phyloP scores from a whole-genome alignment of 2,329 filamentous ascomycete species.

The Penicillium sp. region DNA sequence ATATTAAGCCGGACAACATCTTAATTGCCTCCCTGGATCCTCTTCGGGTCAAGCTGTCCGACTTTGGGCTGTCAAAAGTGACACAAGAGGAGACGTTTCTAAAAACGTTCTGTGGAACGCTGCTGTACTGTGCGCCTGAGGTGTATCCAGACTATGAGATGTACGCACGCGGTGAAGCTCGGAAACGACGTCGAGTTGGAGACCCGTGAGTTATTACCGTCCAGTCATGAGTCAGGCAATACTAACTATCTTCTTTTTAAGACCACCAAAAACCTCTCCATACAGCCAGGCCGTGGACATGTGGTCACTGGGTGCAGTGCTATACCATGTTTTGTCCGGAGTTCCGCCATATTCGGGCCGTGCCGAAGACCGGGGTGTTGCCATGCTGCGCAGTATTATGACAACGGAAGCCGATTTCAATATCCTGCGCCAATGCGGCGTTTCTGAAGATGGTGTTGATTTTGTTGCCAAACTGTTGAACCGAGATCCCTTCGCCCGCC shows the following conservation, averaged over 20 bases:
- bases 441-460: slow-evolving; percentile 69
- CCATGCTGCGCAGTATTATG: slow-evolving; percentile 82
- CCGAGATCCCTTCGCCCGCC: slow-evolving; percentile 73
- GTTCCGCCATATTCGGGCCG: slow-evolving; percentile 79
- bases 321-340: slow-evolving; percentile 82
- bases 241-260: slow-evolving; percentile 26
- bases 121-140: slow-evolving; percentile 94
- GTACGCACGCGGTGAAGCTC: slow-evolving; percentile 61
- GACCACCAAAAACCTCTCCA: slow-evolving; percentile 55
- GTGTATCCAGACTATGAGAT: slow-evolving; percentile 82
- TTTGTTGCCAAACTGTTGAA: slow-evolving; percentile 79
- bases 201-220: slow-evolving; percentile 39
- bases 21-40: slow-evolving; percentile 73
- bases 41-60: slow-evolving; percentile 84
- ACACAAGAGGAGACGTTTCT: slow-evolving; percentile 89
- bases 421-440: slow-evolving; percentile 58
- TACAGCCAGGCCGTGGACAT: slow-evolving; percentile 94
- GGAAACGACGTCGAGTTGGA: slow-evolving; percentile 60
- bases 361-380: slow-evolving; percentile 71
- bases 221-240: not conserved
- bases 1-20: slow-evolving; percentile 98
- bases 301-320: slow-evolving; percentile 91
- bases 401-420: slow-evolving; percentile 66
- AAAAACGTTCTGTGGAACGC: slow-evolving; percentile 92
- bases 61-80: slow-evolving; percentile 96